Evolutionary conservation across 1,284 basidiomycete species (phyloP).

Genomic region (Ustilago lituana): DNA sequence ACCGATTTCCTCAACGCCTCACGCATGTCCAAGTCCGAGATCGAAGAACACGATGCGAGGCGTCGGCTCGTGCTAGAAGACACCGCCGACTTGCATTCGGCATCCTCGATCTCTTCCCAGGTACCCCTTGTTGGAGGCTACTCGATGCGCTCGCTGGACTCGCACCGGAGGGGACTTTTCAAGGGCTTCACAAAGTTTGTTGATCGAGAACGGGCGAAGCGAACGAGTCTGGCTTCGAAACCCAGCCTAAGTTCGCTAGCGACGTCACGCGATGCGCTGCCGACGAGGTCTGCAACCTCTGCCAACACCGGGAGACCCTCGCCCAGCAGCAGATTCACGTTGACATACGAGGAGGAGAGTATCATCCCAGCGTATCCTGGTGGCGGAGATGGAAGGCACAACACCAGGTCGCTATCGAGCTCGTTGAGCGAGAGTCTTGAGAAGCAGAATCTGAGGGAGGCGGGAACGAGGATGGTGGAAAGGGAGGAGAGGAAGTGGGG

Average conservation of each 20-base stretch:
- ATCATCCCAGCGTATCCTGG: conserved; percentile 18
- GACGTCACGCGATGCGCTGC: background rate
- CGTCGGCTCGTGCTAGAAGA: conserved; percentile 9
- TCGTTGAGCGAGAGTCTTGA: conserved; percentile 20
- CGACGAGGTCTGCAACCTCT: background rate
- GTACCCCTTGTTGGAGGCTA: background rate
- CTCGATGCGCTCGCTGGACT: background rate
- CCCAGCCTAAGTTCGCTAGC: conserved; percentile 7
- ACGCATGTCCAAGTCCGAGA: conserved; percentile 39
- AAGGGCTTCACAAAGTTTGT: conserved; percentile 20
- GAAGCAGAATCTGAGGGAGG: conserved; percentile 15
- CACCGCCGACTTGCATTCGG: background rate
- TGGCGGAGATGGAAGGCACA: background rate
- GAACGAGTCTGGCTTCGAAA: conserved; percentile 1
- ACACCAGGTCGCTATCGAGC: background rate
- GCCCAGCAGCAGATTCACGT: background rate
- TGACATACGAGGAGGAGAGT: conserved; percentile 17
- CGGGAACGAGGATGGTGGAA: background rate
- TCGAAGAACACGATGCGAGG: conserved; percentile 26
- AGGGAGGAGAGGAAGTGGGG: background rate
- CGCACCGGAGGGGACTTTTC: conserved; percentile 9
- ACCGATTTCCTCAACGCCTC: conserved; percentile 43
- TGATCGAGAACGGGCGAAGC: conserved; percentile 5
- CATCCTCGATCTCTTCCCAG: conserved; percentile 14
- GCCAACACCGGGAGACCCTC: background rate